Evolutionary conservation across 2,329 filamentous ascomycete genomes (phyloP).

Genomic region (Verticillium dahliae): DNA sequence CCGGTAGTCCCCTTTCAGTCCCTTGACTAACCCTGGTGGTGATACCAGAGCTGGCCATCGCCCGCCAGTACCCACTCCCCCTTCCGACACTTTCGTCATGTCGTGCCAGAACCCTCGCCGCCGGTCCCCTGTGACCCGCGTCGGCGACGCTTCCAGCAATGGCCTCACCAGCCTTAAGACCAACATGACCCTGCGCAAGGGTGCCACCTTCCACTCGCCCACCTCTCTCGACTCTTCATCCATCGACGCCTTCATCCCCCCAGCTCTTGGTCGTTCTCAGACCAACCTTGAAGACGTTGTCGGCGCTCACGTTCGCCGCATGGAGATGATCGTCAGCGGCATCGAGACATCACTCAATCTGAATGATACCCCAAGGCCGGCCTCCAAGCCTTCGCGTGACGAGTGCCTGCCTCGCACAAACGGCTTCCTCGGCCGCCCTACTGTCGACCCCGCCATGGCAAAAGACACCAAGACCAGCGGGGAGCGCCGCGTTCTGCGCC

Average conservation of each 20-base stretch:
- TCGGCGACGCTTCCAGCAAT: slow-evolving; percentile 28
- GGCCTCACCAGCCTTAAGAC: slow-evolving; percentile 40
- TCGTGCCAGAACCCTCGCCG: slow-evolving; percentile 40
- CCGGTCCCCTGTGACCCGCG: slow-evolving; percentile 36
- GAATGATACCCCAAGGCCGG: slow-evolving; percentile 15
- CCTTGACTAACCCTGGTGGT: slow-evolving; percentile 10
- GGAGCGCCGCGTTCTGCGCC: slow-evolving; percentile 45
- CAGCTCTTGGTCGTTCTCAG: slow-evolving; percentile 59
- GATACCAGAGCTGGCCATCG: slow-evolving; percentile 21
- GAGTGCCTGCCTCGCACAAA: slow-evolving; percentile 54
- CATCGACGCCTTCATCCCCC: slow-evolving; percentile 38
- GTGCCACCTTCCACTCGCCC: slow-evolving; percentile 59
- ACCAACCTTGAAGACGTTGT: slow-evolving; percentile 67
- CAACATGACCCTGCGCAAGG: slow-evolving; percentile 59
- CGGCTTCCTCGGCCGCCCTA: slow-evolving; percentile 49
- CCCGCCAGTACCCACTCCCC: slow-evolving; percentile 14
- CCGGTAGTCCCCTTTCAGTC: slow-evolving; percentile 4
- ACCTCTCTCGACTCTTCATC: slow-evolving; percentile 26
- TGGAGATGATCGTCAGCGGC: slow-evolving; percentile 57
- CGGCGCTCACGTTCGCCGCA: slow-evolving; percentile 62
- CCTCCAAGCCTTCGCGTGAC: slow-evolving; percentile 38
- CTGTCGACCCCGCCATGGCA: slow-evolving; percentile 43
- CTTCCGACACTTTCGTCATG: slow-evolving; percentile 28
- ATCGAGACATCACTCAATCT: slow-evolving; percentile 54
- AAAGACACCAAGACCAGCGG: slow-evolving; percentile 27